Conservation (phyloP, 1,139 yeast genomes). For the Nakaseomyces glabratus region DNA sequence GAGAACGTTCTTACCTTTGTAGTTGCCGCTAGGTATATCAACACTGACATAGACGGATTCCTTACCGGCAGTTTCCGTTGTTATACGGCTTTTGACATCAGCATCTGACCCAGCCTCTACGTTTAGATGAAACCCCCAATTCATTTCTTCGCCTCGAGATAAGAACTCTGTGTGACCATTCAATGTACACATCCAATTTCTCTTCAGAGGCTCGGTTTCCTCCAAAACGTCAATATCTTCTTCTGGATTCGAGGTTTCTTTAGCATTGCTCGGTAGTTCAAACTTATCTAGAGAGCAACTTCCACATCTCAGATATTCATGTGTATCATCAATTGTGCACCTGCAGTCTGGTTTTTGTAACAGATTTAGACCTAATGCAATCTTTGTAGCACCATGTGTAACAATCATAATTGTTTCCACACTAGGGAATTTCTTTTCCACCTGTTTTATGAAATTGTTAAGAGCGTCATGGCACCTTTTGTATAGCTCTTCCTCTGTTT, state of each 20-base stretch:
- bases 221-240: slow-evolving; percentile 6
- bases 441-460: slow-evolving; percentile 40
- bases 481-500: slow-evolving; percentile 52
- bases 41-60: slow-evolving; percentile 37
- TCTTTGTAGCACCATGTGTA: slow-evolving; percentile 77
- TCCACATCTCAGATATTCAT: slow-evolving; percentile 42
- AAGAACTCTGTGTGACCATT: slow-evolving; percentile 66
- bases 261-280: slow-evolving; percentile 36
- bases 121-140: slow-evolving; percentile 61
- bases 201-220: slow-evolving; percentile 13
- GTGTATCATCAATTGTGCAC: slow-evolving; percentile 40
- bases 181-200: slow-evolving; percentile 45
- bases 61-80: slow-evolving; percentile 10
- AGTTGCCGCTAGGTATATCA: slow-evolving; percentile 35
- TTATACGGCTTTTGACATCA: slow-evolving; percentile 36
- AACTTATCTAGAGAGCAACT: slow-evolving; percentile 48
- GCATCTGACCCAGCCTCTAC: slow-evolving; percentile 75
- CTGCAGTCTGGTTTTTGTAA: slow-evolving; percentile 40
- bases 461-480: slow-evolving; percentile 45
- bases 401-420: slow-evolving; percentile 48
- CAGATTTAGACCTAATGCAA: slow-evolving; percentile 64
- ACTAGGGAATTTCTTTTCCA: slow-evolving; percentile 47
- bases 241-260: slow-evolving; percentile 29
- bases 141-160: slow-evolving; percentile 78
- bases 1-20: slow-evolving; percentile 22